A percentile compares a stretch with the other conserved stretches of the same genome.
Conservation (phyloP, 352 stramenopile genomes). For the Phytophthora cryptogea region DNA sequence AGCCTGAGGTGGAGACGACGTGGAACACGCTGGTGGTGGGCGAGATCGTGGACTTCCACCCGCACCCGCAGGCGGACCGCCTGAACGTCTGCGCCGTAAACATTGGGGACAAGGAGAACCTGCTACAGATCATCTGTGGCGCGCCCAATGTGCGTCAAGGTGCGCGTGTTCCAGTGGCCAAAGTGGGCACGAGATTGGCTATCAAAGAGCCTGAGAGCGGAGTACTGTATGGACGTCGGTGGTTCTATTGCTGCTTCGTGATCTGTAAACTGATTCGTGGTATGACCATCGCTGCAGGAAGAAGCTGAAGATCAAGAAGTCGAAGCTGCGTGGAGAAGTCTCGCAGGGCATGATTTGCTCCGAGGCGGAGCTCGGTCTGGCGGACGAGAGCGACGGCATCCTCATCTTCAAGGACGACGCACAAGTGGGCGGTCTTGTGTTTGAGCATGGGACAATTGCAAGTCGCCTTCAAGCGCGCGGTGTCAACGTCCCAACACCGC, state of each 20-base stretch:
- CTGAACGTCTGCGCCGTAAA: conserved; percentile 74
- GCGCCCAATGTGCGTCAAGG: conserved; percentile 66
- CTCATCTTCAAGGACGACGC: conserved; percentile 64
- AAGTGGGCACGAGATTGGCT: conserved; percentile 60
- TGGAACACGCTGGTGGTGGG: conserved; percentile 73
- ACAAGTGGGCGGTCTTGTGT: conserved; percentile 54
- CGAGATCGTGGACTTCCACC: conserved; percentile 63
- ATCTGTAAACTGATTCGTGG: neutral
- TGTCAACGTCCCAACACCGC: conserved; percentile 8
- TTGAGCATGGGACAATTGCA: conserved; percentile 45
- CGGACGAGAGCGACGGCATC: conserved; percentile 70
- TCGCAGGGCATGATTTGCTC: conserved; percentile 88
- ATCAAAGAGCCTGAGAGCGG: conserved; percentile 55
- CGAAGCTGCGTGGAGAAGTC: conserved; percentile 75
- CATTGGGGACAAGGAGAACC: conserved; percentile 54
- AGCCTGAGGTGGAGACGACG: conserved; percentile 45
- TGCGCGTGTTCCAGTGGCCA: conserved; percentile 68
- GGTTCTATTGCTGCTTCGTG: neutral
- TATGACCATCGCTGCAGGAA: conserved; percentile 36
- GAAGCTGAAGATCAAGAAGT: conserved; percentile 87
- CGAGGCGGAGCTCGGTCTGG: conserved; percentile 69
- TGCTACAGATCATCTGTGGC: conserved; percentile 81
- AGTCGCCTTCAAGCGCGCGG: conserved; percentile 35
- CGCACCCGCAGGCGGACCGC: conserved; percentile 66
- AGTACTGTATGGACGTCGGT: conserved; percentile 43